A percentile compares a stretch with the other conserved stretches of the same genome.
Evolutionary conservation across 106 monocot species (phyloP).

Genomic region (Dactylorhiza incarnata): DNA sequence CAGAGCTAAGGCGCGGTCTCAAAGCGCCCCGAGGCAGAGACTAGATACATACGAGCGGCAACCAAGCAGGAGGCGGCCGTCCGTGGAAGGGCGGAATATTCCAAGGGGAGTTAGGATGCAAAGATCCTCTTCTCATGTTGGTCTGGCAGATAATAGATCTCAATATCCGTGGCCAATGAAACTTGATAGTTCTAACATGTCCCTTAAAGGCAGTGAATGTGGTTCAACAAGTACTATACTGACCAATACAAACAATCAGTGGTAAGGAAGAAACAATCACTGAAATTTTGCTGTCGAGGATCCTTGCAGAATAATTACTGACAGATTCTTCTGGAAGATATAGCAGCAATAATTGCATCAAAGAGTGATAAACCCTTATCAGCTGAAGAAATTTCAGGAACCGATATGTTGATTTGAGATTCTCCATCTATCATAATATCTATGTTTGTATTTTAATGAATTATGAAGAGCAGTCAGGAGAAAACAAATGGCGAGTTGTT

Average conservation of each 20-base stretch:
- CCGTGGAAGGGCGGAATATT: conserved; percentile 35
- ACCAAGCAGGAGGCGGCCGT: conserved; percentile 31
- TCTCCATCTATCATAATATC: background rate
- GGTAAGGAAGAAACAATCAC: too few species aligned
- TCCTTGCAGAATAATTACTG: conserved; percentile 21
- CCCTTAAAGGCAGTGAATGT: conserved; percentile 55
- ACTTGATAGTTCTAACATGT: conserved; percentile 42
- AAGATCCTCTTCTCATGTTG: conserved; percentile 43
- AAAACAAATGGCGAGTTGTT: background rate
- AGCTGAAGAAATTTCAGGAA: background rate
- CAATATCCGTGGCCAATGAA: conserved; percentile 57
- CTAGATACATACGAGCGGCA: conserved; percentile 34
- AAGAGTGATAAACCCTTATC: background rate
- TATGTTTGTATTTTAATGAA: background rate
- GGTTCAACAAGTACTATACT: conserved; percentile 49
- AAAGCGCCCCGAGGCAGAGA: conserved; percentile 61
- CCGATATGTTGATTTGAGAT: background rate
- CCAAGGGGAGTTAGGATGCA: conserved; percentile 47
- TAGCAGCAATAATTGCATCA: conserved; percentile 1
- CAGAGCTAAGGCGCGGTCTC: conserved; percentile 49
- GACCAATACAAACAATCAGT: conserved; percentile 20
- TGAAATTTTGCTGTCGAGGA: conserved; percentile 4
- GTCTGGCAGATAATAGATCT: conserved; percentile 27
- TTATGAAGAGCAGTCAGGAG: background rate
- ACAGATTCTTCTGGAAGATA: background rate